These are phyloP conservation scores for Coemansia sp. DNA, from an alignment of 192 early-diverging fungal species.

Conservation along the genomic window DNA sequence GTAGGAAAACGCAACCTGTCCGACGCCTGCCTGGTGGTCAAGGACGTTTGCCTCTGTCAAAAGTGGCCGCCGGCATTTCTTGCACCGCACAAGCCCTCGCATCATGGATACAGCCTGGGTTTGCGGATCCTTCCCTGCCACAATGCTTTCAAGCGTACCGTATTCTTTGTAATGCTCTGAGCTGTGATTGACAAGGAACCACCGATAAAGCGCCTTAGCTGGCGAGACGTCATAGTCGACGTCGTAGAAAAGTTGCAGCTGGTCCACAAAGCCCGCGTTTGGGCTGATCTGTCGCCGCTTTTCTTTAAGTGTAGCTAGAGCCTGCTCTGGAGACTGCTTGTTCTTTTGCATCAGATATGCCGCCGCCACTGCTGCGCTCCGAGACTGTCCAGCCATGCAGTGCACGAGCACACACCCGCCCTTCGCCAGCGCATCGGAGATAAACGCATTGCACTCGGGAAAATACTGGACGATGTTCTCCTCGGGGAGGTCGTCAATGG, in stretches of 20 bases:
- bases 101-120: background rate
- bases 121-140: conserved; percentile 59
- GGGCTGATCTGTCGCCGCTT: conserved; percentile 59
- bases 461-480: conserved; percentile 76
- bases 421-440: conserved; percentile 43
- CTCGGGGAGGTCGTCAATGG: conserved; percentile 63
- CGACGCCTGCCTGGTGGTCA: conserved; percentile 68
- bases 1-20: conserved; percentile 73
- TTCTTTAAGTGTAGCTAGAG: conserved; percentile 46
- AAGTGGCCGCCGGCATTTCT: conserved; percentile 65
- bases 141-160: conserved; percentile 60
- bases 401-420: conserved; percentile 69
- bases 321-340: conserved; percentile 51
- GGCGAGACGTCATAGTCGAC: conserved; percentile 63
- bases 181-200: conserved; percentile 65
- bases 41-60: conserved; percentile 67
- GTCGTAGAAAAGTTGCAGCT: conserved; percentile 64
- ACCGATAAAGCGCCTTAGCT: conserved; percentile 62
- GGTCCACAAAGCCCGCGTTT: conserved; percentile 66
- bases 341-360: conserved; percentile 71
- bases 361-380: conserved; percentile 65
- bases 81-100: conserved; percentile 53
- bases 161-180: conserved; percentile 61
- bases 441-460: conserved; percentile 65
- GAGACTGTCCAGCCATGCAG: conserved; percentile 71